These are phyloP conservation scores for Lentinula detonsa DNA, from an alignment of 768 basidiomycete species.

Conservation along the genomic window DNA sequence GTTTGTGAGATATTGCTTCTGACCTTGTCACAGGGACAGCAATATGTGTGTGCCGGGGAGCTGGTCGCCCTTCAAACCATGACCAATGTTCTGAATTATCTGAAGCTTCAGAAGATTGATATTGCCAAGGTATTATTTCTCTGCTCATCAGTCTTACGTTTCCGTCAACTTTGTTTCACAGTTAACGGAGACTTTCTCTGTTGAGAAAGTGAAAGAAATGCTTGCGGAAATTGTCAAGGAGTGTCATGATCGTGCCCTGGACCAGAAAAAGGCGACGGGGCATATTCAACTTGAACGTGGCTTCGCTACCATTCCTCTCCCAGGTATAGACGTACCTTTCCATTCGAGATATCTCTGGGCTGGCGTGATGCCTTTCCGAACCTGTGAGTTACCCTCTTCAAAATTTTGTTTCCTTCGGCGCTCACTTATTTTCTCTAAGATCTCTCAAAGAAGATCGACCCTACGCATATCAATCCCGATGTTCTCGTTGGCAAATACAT, in stretches of 20 bases:
- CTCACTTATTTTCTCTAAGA: constrained; percentile 36
- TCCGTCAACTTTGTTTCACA: constrained; percentile 21
- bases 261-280: constrained; percentile 76
- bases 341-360: constrained; percentile 99
- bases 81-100: constrained; percentile 93
- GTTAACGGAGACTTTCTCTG: constrained; percentile 81
- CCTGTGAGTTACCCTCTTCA: constrained; percentile 54
- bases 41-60: constrained; percentile 99
- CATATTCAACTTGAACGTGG: constrained; percentile 94
- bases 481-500: constrained; percentile 94
- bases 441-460: constrained; percentile 96
- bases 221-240: constrained; percentile 85
- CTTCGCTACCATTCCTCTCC: constrained; percentile 91
- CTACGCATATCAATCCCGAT: constrained; percentile 87
- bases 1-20: background rate
- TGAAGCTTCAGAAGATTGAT: constrained; percentile 96
- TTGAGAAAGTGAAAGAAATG: constrained; percentile 97
- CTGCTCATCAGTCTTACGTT: background rate
- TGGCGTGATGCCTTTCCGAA: constrained; percentile 94
- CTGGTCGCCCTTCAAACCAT: constrained; percentile 88
- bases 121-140: constrained; percentile 61
- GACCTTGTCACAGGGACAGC: constrained; percentile 67
- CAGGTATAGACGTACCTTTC: constrained; percentile 99
- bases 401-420: background rate
- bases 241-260: constrained; percentile 68